A percentile compares a stretch with the other conserved stretches of the same genome.
Conservation (phyloP, 176 grass and related monocot genomes). For the barley (Hordeum vulgare) region DNA sequence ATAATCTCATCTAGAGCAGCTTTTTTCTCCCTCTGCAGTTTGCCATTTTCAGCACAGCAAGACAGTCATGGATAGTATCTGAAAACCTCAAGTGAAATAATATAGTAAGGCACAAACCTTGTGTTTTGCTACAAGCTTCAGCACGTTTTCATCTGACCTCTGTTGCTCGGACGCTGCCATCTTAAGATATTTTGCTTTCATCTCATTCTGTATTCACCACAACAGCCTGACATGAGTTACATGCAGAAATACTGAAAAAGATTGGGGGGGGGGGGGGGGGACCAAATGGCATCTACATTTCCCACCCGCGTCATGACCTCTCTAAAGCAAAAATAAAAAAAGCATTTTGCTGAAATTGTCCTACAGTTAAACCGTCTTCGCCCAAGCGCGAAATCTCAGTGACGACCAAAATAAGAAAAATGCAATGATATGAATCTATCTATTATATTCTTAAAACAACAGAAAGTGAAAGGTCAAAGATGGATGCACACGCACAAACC, state of each 20-base stretch:
- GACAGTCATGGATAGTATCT: not conserved
- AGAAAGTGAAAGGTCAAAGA: not conserved
- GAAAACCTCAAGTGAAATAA: not conserved
- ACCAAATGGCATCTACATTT: not conserved
- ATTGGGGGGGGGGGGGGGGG: too few species aligned
- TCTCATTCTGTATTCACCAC: slow-evolving; percentile 24
- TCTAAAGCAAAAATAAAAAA: not conserved
- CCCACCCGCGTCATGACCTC: not conserved
- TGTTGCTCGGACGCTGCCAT: slow-evolving; percentile 49
- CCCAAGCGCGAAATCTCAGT: not conserved
- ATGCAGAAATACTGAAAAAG: not conserved
- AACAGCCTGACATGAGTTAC: not conserved
- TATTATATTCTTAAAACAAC: not conserved
- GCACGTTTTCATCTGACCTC: slow-evolving; percentile 55
- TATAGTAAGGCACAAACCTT: slow-evolving; percentile 24
- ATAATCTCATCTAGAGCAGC: slow-evolving; percentile 40
- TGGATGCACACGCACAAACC: not conserved
- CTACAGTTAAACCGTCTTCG: not conserved
- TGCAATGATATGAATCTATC: not conserved
- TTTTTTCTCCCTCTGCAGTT: slow-evolving; percentile 45
- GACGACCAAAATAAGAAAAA: not conserved
- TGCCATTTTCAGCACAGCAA: slow-evolving; percentile 2
- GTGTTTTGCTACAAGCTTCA: slow-evolving; percentile 49
- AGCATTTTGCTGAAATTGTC: not conserved
- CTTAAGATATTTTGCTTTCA: slow-evolving; percentile 46